Evolutionary conservation across 495 filamentous ascomycete species (phyloP).

Genomic region (Chlorociboria aeruginascens): DNA sequence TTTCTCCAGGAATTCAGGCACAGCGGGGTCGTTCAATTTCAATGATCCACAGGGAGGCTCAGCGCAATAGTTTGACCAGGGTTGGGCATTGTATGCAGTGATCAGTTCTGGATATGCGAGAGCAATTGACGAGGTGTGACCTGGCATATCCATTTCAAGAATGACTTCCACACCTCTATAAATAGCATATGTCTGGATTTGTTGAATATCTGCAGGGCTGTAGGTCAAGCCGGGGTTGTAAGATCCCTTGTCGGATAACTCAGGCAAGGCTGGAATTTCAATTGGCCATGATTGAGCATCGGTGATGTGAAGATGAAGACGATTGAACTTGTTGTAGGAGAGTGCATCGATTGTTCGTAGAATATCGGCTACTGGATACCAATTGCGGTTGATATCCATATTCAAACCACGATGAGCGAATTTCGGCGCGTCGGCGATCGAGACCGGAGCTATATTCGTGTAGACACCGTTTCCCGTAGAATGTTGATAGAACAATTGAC

Average conservation of each 20-base stretch:
- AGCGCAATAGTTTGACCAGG: slow-evolving; percentile 54
- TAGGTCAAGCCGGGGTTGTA: slow-evolving; percentile 51
- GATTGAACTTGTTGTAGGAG: slow-evolving; percentile 66
- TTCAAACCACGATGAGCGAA: slow-evolving; percentile 65
- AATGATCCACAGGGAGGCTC: slow-evolving; percentile 69
- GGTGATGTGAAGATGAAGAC: slow-evolving; percentile 58
- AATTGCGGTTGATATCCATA: slow-evolving; percentile 59
- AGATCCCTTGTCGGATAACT: slow-evolving; percentile 55
- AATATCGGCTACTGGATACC: slow-evolving; percentile 49
- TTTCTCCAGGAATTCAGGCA: slow-evolving; percentile 54
- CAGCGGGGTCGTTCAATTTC: slow-evolving; percentile 55
- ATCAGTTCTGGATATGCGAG: slow-evolving; percentile 61
- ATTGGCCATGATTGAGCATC: slow-evolving; percentile 80
- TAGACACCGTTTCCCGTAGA: slow-evolving; percentile 44
- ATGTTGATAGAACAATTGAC: slow-evolving; percentile 64
- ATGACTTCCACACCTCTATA: slow-evolving; percentile 59
- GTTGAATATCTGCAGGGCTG: slow-evolving; percentile 45
- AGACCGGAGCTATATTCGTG: slow-evolving; percentile 51
- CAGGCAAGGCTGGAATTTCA: slow-evolving; percentile 59
- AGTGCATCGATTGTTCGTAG: slow-evolving; percentile 59
- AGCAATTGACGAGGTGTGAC: slow-evolving; percentile 56
- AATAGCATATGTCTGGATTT: slow-evolving; percentile 54
- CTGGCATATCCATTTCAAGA: slow-evolving; percentile 73
- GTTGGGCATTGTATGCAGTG: slow-evolving; percentile 53
- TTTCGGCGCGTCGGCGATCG: slow-evolving; percentile 51